Evolutionary conservation across 169 alveolate species (phyloP).

Genomic region (Plasmodium relictum): DNA sequence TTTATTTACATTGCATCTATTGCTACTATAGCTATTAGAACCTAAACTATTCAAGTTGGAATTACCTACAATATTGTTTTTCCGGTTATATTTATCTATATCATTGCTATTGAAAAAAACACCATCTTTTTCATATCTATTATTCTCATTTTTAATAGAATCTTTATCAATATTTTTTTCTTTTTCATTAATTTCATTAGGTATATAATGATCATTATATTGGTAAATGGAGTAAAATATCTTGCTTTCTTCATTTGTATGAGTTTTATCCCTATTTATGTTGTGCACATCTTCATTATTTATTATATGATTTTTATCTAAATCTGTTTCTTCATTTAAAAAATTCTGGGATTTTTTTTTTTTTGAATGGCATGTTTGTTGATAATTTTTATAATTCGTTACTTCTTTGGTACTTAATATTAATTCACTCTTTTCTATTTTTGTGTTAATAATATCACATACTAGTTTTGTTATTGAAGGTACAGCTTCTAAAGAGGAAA

Average conservation of each 20-base stretch:
- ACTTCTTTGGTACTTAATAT: background rate
- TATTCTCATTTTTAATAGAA: background rate
- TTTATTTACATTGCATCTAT: too few species aligned
- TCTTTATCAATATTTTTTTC: background rate
- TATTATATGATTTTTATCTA: background rate
- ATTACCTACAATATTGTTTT: background rate
- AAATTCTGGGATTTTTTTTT: background rate
- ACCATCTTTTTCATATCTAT: background rate
- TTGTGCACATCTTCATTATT: background rate
- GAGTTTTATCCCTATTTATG: background rate
- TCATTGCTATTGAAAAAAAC: background rate
- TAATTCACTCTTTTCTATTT: conserved; percentile 15
- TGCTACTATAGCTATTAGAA: background rate
- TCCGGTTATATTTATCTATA: background rate
- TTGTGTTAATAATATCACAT: conserved; percentile 36
- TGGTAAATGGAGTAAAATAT: background rate
- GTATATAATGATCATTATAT: background rate
- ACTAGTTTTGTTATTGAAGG: conserved; percentile 37
- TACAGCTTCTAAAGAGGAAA: conserved; percentile 19
- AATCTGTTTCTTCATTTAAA: background rate
- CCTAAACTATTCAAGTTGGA: background rate
- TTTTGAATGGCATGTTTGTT: background rate
- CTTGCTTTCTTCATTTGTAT: background rate
- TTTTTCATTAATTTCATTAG: background rate
- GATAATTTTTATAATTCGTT: background rate